Base-by-base conservation (phyloP, 176 grass and related monocot species). In the Leersia perrieri region DNA sequence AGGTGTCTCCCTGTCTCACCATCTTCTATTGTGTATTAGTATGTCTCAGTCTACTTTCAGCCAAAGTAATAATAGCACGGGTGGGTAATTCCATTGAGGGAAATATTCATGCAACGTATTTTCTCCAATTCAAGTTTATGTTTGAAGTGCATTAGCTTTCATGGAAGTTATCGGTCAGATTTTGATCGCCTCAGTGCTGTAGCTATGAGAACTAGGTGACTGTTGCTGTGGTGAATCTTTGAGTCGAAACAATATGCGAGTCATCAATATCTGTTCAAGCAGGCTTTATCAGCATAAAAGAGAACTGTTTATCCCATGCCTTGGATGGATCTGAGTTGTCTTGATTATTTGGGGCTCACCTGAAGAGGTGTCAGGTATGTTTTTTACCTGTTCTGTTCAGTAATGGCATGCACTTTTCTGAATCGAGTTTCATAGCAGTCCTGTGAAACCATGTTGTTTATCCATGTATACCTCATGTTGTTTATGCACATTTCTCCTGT, bases 21-120 rank as follows among this genome's bases (percentile, higher is more conserved):
- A 33, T 65, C 22, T 33, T 58, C 57, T 76, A 67, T 31, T 86
- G 34, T 73, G 66, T 81, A 80, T 66, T 85, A 32, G n/a, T 44
- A 58, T 73, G 39, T 44, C 75, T 34, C 66, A 8, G 44, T 64
- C 8, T 49, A 33, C 22, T 35, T 8, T 64, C 33, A 6, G 33
- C 63, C 31, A 73, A 80, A 88, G 68, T 66, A 88, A 78, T 83
- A 88, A 83, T 83, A 78, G 58, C 33, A 77, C 18, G 53, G 78
- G 16, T 20, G 65, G 72, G 45, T 63, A 70, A 62, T 78, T 55
- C 47, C 30, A 62, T 57, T 2, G 36, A 33, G n/a, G 30, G 70
- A 38, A 28, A n/a, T 53, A 53, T 51, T 33, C 16, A 30, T 15
- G 33, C n/a, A 53, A 3, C 12, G 41, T 32, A 53, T 33, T 2